phyloP scores from a whole-genome alignment of 257 asterid genomes.

The Dorcoceras hygrometricum region DNA sequence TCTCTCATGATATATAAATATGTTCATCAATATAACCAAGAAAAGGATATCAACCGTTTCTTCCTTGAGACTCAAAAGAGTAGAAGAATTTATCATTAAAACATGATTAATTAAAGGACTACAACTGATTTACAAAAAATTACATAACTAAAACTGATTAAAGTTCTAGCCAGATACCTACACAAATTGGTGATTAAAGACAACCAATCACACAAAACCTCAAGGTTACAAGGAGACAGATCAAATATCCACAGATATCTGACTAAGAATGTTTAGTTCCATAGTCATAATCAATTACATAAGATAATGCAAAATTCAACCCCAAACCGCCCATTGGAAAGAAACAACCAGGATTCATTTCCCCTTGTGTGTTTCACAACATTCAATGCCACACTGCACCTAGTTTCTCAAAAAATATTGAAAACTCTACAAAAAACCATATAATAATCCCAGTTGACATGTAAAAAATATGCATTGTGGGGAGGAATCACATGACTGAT shows the following conservation, averaged over 20 bases:
- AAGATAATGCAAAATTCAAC: conserved; percentile 3
- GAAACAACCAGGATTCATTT: conserved; percentile 3
- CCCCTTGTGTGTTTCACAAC: background rate
- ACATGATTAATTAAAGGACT: too few species aligned
- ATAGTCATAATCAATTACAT: conserved; percentile 1
- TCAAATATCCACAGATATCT: background rate
- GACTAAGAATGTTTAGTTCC: conserved; percentile 11
- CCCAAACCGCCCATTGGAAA: conserved; percentile 41
- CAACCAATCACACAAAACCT: too few species aligned
- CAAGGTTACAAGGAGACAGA: too few species aligned
- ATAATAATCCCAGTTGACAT: conserved; percentile 28
- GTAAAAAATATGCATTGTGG: conserved; percentile 6
- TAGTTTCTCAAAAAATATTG: conserved; percentile 33
- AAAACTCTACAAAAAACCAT: background rate
- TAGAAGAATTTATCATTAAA: too few species aligned
- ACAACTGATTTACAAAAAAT: too few species aligned
- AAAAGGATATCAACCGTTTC: too few species aligned
- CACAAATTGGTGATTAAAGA: too few species aligned
- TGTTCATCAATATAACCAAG: too few species aligned
- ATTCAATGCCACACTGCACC: conserved; percentile 33
- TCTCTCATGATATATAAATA: too few species aligned
- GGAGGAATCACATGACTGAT: conserved; percentile 5
- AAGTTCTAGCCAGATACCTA: too few species aligned
- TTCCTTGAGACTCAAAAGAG: too few species aligned
- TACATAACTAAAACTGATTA: too few species aligned